These are phyloP conservation scores for Leishmania major DNA, from an alignment of 208 protist species.

Conservation along the genomic window DNA sequence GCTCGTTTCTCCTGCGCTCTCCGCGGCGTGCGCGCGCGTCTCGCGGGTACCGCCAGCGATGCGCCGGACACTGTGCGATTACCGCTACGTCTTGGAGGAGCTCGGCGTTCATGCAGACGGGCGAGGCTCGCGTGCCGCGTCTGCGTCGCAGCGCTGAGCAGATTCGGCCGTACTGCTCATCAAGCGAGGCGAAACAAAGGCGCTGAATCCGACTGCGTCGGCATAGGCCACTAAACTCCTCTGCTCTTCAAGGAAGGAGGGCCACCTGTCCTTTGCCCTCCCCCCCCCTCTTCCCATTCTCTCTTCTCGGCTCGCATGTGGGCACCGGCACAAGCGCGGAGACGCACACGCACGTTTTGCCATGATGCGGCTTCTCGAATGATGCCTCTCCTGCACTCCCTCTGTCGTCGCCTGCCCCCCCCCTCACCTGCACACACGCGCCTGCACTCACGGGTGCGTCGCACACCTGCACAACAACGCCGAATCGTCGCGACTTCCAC, in stretches of 20 bases:
- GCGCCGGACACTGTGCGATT: slow-evolving; percentile 47
- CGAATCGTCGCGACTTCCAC: not conserved
- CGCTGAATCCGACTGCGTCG: not conserved
- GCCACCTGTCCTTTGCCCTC: too few relatives aligned
- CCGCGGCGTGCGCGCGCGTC: slow-evolving; percentile 31
- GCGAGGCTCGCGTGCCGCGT: too few relatives aligned
- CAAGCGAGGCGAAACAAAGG: not conserved
- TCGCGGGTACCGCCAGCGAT: slow-evolving; percentile 29
- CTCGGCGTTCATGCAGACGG: slow-evolving; percentile 11
- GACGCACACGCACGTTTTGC: not conserved
- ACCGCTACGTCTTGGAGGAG: slow-evolving; percentile 55
- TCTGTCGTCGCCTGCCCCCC: not conserved
- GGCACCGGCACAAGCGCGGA: not conserved
- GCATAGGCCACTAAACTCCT: too few relatives aligned
- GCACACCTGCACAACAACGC: not conserved
- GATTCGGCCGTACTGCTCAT: not conserved
- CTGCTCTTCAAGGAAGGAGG: not conserved
- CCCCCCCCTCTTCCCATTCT: not conserved
- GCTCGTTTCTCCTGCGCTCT: slow-evolving; percentile 28
- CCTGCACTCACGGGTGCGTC: not conserved
- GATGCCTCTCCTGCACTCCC: not conserved
- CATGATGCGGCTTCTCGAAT: not conserved
- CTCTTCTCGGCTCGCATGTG: not conserved
- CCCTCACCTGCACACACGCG: not conserved
- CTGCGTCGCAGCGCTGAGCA: not conserved